Evolutionary conservation across 164 flowering plant species (phyloP).

Genomic region (Tinospora cordifolia): DNA sequence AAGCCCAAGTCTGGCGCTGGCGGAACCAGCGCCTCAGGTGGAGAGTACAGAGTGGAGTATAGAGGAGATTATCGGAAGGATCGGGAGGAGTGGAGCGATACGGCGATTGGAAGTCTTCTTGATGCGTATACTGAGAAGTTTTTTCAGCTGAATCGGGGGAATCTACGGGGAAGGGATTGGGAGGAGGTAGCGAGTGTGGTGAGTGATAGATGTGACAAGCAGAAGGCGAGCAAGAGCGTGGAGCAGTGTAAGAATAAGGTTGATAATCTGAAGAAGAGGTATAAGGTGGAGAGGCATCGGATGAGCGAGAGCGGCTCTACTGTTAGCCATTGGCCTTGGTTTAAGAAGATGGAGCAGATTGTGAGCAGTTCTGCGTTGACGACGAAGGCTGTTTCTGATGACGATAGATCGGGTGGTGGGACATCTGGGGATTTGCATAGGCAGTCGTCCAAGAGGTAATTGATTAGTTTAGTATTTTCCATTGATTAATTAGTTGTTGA

Average conservation of each 20-base stretch:
- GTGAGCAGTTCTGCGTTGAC: conserved; percentile 47
- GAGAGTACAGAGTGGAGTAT: conserved; percentile 18
- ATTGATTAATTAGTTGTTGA: conserved; percentile 1
- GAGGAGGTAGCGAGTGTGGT: conserved; percentile 52
- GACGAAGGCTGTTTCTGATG: conserved; percentile 36
- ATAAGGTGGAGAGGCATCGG: conserved; percentile 72
- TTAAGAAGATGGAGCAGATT: conserved; percentile 72
- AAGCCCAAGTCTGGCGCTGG: conserved; percentile 8
- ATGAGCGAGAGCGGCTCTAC: conserved; percentile 53
- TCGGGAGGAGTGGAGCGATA: conserved; percentile 43
- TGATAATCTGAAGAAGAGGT: conserved; percentile 88
- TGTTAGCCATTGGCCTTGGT: conserved; percentile 88
- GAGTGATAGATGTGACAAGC: conserved; percentile 9
- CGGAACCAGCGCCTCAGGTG: background rate
- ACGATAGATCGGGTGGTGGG: conserved; percentile 36
- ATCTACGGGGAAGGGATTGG: conserved; percentile 36
- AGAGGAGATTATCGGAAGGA: conserved; percentile 31
- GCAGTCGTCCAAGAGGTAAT: conserved; percentile 51
- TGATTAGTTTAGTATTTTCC: too few species aligned
- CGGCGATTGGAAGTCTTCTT: conserved; percentile 32
- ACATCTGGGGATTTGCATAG: conserved; percentile 25
- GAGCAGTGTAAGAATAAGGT: conserved; percentile 85
- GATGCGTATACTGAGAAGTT: conserved; percentile 40
- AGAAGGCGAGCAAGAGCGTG: too few species aligned
- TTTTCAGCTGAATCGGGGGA: conserved; percentile 37